A percentile compares a stretch with the other conserved stretches of the same genome.
phyloP scores from a whole-genome alignment of 139 green algal genomes.

The Tetradesmus lagerheimii region DNA sequence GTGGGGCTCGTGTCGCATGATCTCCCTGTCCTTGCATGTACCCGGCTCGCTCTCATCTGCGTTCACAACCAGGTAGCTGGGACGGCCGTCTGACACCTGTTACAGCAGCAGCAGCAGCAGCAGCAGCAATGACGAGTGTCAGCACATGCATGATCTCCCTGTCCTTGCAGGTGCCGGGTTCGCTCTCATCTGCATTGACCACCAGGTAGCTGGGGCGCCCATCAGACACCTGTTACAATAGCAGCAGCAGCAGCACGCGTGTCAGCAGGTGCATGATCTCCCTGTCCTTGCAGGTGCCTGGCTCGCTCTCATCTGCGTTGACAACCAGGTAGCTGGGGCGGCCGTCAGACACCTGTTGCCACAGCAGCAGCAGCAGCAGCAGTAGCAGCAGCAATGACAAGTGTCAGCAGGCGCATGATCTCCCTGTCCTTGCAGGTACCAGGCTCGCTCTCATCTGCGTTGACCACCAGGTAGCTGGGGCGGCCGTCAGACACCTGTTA shows the following conservation, averaged over 20 bases:
- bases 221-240: too few species aligned
- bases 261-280: conserved; percentile 97
- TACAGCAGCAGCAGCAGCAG: not conserved
- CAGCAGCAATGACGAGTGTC: not conserved
- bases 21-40: conserved; percentile 98
- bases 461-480: conserved; percentile 97
- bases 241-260: not conserved
- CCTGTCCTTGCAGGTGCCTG: conserved; percentile 98
- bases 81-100: conserved; percentile 88
- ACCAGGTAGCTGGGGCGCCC: conserved; percentile 96
- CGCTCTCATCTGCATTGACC: conserved; percentile 98
- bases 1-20: conserved; percentile 97
- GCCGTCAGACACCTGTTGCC: conserved; percentile 82
- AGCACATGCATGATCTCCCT: conserved; percentile 92
- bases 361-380: not conserved
- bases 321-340: conserved; percentile 96
- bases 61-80: conserved; percentile 98
- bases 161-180: conserved; percentile 99
- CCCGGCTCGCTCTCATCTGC: conserved; percentile 97
- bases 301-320: conserved; percentile 98
- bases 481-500: conserved; percentile 87
- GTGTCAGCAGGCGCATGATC: conserved; percentile 94
- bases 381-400: too few species aligned
- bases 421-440: conserved; percentile 99
- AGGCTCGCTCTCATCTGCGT: conserved; percentile 97